Base-by-base conservation (phyloP, 345 rosid species). In the Euphorbia pulcherrima region DNA sequence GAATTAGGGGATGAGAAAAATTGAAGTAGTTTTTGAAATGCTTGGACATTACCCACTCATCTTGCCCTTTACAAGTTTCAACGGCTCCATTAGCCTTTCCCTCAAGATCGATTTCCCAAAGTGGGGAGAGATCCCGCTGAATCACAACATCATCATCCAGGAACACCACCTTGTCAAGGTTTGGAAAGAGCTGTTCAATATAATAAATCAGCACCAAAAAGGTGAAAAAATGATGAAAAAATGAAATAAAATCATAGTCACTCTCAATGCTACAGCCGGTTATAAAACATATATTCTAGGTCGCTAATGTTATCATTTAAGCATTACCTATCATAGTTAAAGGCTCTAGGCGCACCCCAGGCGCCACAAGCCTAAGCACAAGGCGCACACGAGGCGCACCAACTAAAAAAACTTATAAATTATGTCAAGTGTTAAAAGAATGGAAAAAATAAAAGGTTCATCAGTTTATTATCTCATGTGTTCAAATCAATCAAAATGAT, bases 71-170 rank as follows among this genome's bases (percentile, higher is more conserved):
- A 81, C 99, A 95, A 33, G 99, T 95, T 84, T 95, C 98, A 72
- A 95, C 97, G 54, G 99, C 99, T 60, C 99, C 99, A 72, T 95
- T 95, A 68, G 90, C 97, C 82, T 90, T 92, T 69, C 97, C 99
- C 57, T 73, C 69, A 48, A 95, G 92, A 72, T 95, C 94, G 67
- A 92, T 66, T 66, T 95, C 94, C 96, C 97, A 95, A 53, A 95
- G 96, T 48, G 92, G 94, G 68, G 94, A 81, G 62, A 95, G 77
- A 84, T 95, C 98, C 64, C 82, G 86, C 80, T 95, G 99, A 72
- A 95, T 82, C 61, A 95, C 99, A 60, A 95, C 70, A 79, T 95
- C 99, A 67, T 95, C 99, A 72, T 95, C 99, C 78, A 95, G 72
- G 78, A 95, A 95, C 67, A 95, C 90, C 77, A 95, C 97, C 85